These are phyloP conservation scores for Emiliania huxleyi DNA, from an alignment of 78 protist genomes.

Conservation along the genomic window DNA sequence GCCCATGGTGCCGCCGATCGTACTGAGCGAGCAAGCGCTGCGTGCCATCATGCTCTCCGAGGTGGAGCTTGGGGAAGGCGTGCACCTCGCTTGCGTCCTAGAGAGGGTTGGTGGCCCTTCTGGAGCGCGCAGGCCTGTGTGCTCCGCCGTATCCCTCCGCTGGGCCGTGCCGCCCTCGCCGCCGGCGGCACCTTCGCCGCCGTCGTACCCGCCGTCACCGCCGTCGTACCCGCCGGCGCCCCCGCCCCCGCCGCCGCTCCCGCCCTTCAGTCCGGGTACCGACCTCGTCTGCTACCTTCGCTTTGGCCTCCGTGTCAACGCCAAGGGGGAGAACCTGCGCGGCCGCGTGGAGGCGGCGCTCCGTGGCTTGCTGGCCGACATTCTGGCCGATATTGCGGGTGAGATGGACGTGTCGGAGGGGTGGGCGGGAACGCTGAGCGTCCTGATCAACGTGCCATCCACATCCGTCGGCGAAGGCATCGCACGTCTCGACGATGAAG, in stretches of 20 bases:
- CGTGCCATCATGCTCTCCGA: not conserved
- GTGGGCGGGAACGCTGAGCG: too few species aligned
- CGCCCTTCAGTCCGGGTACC: not conserved
- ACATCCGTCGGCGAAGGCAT: not conserved
- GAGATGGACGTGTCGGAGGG: not conserved
- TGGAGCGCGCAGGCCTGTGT: not conserved
- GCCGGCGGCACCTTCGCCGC: not conserved
- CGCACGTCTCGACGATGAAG: not conserved
- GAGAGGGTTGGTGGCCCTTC: not conserved
- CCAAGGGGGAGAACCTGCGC: not conserved
- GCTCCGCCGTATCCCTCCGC: not conserved
- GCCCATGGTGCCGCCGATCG: not conserved
- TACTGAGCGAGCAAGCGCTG: not conserved
- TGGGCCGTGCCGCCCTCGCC: not conserved
- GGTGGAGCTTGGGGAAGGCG: not conserved
- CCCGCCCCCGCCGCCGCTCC: not conserved
- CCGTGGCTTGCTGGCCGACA: not conserved
- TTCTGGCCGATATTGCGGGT: not conserved
- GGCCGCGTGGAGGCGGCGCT: not conserved
- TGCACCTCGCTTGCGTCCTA: not conserved
- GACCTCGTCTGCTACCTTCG: not conserved
- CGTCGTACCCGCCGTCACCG: not conserved
- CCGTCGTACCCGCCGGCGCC: not conserved
- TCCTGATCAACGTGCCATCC: not conserved
- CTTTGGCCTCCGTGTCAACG: not conserved